Evolutionary conservation across 345 rosid genomes (phyloP).

Genomic region (Tarenaya hassleriana): DNA sequence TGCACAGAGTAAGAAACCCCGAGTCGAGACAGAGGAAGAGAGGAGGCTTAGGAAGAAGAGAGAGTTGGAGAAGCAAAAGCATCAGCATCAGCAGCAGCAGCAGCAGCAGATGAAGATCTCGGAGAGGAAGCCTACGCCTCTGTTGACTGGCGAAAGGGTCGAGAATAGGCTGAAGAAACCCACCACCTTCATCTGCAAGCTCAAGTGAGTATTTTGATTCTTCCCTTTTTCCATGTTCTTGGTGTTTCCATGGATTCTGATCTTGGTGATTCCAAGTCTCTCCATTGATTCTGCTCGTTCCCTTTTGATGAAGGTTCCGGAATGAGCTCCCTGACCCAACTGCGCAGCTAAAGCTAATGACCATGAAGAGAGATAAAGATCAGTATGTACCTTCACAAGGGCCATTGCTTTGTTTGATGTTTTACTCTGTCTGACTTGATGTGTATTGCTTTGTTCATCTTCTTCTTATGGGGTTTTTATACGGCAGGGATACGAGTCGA

Average conservation of each 20-base stretch:
- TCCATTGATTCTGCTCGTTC: slow-evolving; percentile 17
- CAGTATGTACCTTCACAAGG: slow-evolving; percentile 45
- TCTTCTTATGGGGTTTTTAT: slow-evolving; percentile 1
- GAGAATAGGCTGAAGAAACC: slow-evolving; percentile 98
- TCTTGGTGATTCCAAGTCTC: not conserved
- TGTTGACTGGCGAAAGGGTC: slow-evolving; percentile 63
- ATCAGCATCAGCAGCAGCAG: slow-evolving; percentile 43
- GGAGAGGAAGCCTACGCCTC: slow-evolving; percentile 67
- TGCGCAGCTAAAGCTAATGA: slow-evolving; percentile 86
- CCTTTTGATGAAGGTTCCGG: slow-evolving; percentile 54
- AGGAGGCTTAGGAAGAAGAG: slow-evolving; percentile 85
- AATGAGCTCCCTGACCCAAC: slow-evolving; percentile 97
- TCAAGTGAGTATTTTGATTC: slow-evolving; percentile 63
- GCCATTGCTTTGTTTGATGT: slow-evolving; percentile 1
- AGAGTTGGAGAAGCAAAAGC: slow-evolving; percentile 83
- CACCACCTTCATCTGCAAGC: slow-evolving; percentile 95
- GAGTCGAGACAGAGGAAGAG: slow-evolving; percentile 87
- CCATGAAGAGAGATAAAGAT: slow-evolving; percentile 73
- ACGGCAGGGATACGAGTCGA: slow-evolving; percentile 73
- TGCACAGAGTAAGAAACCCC: slow-evolving; percentile 42
- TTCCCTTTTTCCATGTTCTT: not conserved
- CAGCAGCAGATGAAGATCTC: slow-evolving; percentile 41
- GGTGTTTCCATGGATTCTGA: not conserved
- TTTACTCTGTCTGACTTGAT: not conserved
- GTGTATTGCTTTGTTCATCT: slow-evolving; percentile 1